These are phyloP conservation scores for Rhodotorula sp. DNA, from an alignment of 1,284 basidiomycete species.

Conservation along the genomic window DNA sequence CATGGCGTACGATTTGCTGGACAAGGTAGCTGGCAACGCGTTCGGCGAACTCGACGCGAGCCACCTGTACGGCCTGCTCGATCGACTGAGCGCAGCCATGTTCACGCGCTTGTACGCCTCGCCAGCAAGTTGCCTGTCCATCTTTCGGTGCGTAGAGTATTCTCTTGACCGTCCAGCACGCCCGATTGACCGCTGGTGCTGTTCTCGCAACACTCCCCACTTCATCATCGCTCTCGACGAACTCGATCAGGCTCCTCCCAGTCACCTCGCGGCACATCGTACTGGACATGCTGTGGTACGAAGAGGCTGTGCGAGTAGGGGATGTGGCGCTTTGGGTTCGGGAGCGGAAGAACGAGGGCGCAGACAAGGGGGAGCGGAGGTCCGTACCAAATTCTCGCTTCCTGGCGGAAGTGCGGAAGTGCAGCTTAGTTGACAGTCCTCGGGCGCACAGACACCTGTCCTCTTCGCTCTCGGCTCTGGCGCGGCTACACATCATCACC, in stretches of 20 bases:
- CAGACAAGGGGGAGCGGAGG: conserved; percentile 56
- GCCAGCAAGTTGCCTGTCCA: conserved; percentile 88
- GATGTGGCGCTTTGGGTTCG: conserved; percentile 81
- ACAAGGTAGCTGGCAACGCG: background rate
- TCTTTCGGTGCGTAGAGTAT: conserved; percentile 69
- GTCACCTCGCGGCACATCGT: conserved; percentile 86
- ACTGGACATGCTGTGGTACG: conserved; percentile 88
- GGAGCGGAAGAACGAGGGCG: conserved; percentile 57
- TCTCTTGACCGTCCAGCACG: background rate
- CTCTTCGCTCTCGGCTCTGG: conserved; percentile 64
- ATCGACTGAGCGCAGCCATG: conserved; percentile 78
- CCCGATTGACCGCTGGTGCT: no score
- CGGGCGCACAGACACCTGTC: conserved; percentile 64
- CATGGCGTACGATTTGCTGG: background rate
- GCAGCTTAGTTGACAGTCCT: background rate
- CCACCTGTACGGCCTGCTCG: conserved; percentile 61
- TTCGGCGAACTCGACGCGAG: background rate
- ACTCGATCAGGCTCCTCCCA: conserved; percentile 62
- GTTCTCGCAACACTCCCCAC: background rate
- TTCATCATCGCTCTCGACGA: background rate
- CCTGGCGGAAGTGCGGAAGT: conserved; percentile 40
- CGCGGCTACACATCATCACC: conserved; percentile 71
- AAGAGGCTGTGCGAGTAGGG: conserved; percentile 62
- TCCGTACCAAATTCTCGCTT: conserved; percentile 46
- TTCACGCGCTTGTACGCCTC: conserved; percentile 80